A percentile compares a stretch with the other conserved stretches of the same genome.
These are phyloP conservation scores for Citrus hindsii DNA, from an alignment of 345 rosid genomes.

Conservation along the genomic window DNA sequence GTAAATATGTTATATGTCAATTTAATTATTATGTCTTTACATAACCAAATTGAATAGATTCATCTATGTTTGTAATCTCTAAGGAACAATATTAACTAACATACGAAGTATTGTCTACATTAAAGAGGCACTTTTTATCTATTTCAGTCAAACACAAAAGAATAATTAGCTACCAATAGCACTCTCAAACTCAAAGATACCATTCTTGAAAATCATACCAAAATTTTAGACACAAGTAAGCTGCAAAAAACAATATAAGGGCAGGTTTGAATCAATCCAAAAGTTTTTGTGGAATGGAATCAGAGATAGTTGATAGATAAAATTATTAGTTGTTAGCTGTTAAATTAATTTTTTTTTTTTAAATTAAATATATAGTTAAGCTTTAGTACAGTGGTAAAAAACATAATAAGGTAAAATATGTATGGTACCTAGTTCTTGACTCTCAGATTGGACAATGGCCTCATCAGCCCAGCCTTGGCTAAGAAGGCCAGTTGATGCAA, in stretches of 20 bases:
- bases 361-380: no score
- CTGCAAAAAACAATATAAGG: no score
- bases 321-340: neutral
- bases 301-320: neutral
- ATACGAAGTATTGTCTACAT: neutral
- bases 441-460: conserved; percentile 49
- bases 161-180: neutral
- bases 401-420: no score
- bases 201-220: neutral
- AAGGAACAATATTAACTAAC: neutral
- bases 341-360: no score
- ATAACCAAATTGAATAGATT: neutral
- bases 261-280: no score
- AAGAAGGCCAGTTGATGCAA: conserved; percentile 47
- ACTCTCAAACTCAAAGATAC: neutral
- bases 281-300: neutral
- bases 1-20: no score
- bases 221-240: neutral
- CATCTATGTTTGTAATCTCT: neutral
- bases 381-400: no score
- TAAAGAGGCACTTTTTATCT: neutral
- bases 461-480: conserved; percentile 62
- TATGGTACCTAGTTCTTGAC: conserved; percentile 31
- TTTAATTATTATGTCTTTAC: neutral
- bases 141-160: neutral